These are phyloP conservation scores for Diutina mesorugosa DNA, from an alignment of 1,139 yeast genomes.

Conservation along the genomic window DNA sequence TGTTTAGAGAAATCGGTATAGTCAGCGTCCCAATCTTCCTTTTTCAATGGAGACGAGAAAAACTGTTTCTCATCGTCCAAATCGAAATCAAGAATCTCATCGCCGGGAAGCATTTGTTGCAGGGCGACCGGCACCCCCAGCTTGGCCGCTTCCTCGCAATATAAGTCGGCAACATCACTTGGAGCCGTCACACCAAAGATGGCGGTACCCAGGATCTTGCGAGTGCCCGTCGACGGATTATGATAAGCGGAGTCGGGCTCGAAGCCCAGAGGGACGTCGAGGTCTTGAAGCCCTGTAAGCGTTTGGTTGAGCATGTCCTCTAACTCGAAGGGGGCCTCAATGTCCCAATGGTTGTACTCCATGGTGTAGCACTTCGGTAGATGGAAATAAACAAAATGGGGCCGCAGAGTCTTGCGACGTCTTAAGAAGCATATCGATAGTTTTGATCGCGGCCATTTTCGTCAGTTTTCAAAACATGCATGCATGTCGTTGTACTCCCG, in stretches of 20 bases:
- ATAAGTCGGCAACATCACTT: constrained; percentile 9
- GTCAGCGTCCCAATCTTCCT: not conserved
- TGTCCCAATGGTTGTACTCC: constrained; percentile 1
- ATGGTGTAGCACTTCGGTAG: not conserved
- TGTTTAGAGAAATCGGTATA: not conserved
- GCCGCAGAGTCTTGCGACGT: not conserved
- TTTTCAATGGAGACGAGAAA: not conserved
- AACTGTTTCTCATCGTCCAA: constrained; percentile 6
- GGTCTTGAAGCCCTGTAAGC: constrained; percentile 31
- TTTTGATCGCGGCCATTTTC: not conserved
- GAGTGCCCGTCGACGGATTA: constrained; percentile 11
- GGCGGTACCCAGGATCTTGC: constrained; percentile 47
- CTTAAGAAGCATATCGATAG: not conserved
- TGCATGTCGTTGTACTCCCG: not conserved
- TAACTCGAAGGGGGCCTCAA: constrained; percentile 1
- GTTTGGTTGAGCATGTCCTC: constrained; percentile 20
- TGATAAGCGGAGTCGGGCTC: constrained; percentile 3
- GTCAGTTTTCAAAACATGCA: not conserved
- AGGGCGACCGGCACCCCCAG: constrained; percentile 12
- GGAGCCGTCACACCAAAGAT: constrained; percentile 36
- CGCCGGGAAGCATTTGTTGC: constrained; percentile 4
- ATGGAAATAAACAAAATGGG: not conserved
- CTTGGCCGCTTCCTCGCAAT: constrained; percentile 36
- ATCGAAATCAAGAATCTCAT: constrained; percentile 8
- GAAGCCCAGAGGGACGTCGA: constrained; percentile 38